These are phyloP conservation scores for Phytopythium helicoides DNA, from an alignment of 352 stramenopile species.

Conservation along the genomic window DNA sequence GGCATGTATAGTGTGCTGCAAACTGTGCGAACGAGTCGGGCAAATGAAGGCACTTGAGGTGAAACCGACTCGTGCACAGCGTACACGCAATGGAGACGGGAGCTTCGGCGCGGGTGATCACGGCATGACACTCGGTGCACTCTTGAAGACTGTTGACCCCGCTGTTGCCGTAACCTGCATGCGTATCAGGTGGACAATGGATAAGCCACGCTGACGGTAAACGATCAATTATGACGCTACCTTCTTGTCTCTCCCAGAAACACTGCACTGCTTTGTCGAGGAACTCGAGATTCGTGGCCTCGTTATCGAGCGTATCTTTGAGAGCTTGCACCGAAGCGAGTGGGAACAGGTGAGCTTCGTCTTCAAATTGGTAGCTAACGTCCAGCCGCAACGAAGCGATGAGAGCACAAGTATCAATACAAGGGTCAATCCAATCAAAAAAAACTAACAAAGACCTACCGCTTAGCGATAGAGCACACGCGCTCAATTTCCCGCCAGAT, in stretches of 20 bases:
- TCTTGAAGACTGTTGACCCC: constrained; percentile 3
- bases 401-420: too few relatives aligned
- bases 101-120: constrained; percentile 27
- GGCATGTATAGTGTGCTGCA: constrained; percentile 54
- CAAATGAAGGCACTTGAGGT: constrained; percentile 53
- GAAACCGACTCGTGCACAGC: constrained; percentile 41
- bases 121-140: constrained; percentile 39
- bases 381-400: not conserved
- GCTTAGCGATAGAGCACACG: constrained; percentile 40
- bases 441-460: constrained; percentile 18
- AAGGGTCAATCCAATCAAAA: not conserved
- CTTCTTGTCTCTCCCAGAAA: constrained; percentile 31
- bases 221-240: constrained; percentile 5
- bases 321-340: constrained; percentile 42
- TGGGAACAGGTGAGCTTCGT: constrained; percentile 67
- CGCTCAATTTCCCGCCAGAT: constrained; percentile 34
- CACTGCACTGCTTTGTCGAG: constrained; percentile 38
- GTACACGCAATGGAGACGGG: constrained; percentile 44
- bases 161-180: constrained; percentile 2
- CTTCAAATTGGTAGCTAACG: constrained; percentile 50
- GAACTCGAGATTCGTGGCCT: constrained; percentile 26
- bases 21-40: constrained; percentile 61
- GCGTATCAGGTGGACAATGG: not conserved
- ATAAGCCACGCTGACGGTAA: not conserved
- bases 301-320: constrained; percentile 19